Conservation (phyloP, 2,329 filamentous ascomycete genomes). For the Pseudonectria buxi region DNA sequence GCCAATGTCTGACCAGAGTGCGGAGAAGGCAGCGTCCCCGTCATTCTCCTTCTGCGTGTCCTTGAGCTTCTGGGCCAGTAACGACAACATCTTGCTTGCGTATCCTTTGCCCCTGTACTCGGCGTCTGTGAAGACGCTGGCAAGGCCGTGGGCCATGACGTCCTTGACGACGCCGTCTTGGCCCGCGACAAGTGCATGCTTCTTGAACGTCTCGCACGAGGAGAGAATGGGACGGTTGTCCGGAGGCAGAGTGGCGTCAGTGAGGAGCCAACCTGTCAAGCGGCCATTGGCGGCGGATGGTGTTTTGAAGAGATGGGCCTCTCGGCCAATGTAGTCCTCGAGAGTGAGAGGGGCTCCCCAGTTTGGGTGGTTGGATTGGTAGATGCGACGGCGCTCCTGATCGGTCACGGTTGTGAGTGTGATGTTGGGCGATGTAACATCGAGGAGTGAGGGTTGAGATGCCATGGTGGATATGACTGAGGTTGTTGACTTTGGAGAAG, state of each 20-base stretch:
- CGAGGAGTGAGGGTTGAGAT: conserved; percentile 14
- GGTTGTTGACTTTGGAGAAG: no score
- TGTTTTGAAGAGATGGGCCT: conserved; percentile 49
- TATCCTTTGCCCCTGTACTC: conserved; percentile 67
- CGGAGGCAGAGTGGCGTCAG: conserved; percentile 33
- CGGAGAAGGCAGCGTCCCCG: conserved; percentile 55
- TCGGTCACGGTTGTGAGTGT: conserved; percentile 49
- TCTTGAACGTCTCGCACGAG: conserved; percentile 58
- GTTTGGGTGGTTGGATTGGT: conserved; percentile 46
- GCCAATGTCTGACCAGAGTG: conserved; percentile 83
- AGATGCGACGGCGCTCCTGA: conserved; percentile 47
- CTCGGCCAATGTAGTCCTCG: conserved; percentile 52
- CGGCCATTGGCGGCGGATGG: conserved; percentile 53
- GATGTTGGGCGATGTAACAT: conserved; percentile 17
- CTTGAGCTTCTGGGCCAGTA: conserved; percentile 46
- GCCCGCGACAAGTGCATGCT: conserved; percentile 44
- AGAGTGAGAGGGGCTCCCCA: conserved; percentile 54
- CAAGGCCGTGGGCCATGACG: conserved; percentile 64
- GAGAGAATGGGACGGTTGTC: conserved; percentile 49
- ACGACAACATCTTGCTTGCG: conserved; percentile 65
- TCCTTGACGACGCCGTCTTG: conserved; percentile 36
- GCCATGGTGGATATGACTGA: conserved; percentile 11
- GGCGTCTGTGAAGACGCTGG: conserved; percentile 69
- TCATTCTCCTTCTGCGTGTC: conserved; percentile 17
- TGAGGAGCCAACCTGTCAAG: conserved; percentile 59